These are phyloP conservation scores for Penicillium angulare DNA, from an alignment of 495 filamentous ascomycete genomes.

Conservation along the genomic window DNA sequence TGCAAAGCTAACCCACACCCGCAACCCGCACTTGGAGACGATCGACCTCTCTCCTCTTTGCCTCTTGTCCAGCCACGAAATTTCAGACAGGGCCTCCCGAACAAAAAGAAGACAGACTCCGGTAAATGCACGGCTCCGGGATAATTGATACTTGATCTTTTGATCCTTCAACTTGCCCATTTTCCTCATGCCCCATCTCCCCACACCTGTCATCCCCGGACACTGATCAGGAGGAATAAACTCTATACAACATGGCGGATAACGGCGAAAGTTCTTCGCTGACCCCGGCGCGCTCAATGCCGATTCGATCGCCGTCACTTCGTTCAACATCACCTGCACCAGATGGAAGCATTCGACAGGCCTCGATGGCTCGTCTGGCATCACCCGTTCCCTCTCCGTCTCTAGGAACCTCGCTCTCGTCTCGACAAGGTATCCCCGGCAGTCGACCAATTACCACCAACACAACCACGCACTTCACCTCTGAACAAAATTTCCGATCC, in stretches of 20 bases:
- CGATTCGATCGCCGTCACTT: constrained; percentile 36
- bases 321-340: constrained; percentile 42
- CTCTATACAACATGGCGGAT: constrained; percentile 31
- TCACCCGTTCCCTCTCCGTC: constrained; percentile 62
- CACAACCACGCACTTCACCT: constrained; percentile 12
- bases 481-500: constrained; percentile 34
- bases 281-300: constrained; percentile 31
- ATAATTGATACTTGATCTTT: neutral
- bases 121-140: neutral
- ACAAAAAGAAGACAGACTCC: neutral
- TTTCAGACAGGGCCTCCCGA: neutral
- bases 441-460: constrained; percentile 19
- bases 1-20: constrained; percentile 22
- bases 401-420: constrained; percentile 39
- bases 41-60: neutral
- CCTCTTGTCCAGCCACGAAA: neutral
- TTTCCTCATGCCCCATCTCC: constrained; percentile 8
- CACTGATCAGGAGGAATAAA: constrained; percentile 1
- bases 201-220: constrained; percentile 2
- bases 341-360: constrained; percentile 53
- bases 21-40: constrained; percentile 6
- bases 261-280: constrained; percentile 42
- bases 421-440: constrained; percentile 41
- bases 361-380: constrained; percentile 69
- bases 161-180: neutral